Base-by-base conservation (phyloP, 1,139 yeast species). In the Sugiyamaella pinicola region DNA sequence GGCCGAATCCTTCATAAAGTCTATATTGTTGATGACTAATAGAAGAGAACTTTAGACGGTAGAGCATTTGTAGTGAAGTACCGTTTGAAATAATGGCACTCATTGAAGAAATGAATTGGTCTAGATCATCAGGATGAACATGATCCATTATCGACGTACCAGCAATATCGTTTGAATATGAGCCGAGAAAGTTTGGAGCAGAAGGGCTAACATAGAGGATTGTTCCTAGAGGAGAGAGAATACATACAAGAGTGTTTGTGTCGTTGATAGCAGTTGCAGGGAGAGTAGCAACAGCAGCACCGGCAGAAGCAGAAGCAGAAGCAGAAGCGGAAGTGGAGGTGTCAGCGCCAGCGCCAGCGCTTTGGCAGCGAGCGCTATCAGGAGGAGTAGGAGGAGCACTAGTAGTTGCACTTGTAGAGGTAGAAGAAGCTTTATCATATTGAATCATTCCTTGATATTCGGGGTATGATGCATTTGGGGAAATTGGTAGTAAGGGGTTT, bases 111-210 rank as follows among this genome's bases (percentile, higher is more conserved):
- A 61, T 55, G 40, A 62, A 62, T 42, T 52, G 53, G 29, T 60
- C 64, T n/a, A 61, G 49, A 39, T 64, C 68, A 34, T 58, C 62
- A 8, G 60, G 62, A 39, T 61, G 66, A 33, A 65, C 49, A 52
- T 55, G 58, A 44, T 63, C 66, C 43, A 53, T 47, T n/a, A 49
- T 54, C 35, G 53, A 47, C 12, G 47, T 41, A 7, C 55, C 55
- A 10, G 47, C 48, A 9, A 52, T 40, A 24, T 34, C 45, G 22
- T 45, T 24, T 10, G 55, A 51, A 19, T 44, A 44, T 8, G 47
- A 33, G 10, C 48, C 50, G 21, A 52, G 40, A 21, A 37, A 41
- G 13, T 31, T 12, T n/a, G 43, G 15, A 6, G 54, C 29, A 8
- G 54, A 38, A 19, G 54, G 51, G 35, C 40, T 46, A 29, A 47